Base-by-base conservation (phyloP, 306 rosid genomes). In the Adenanthera pavonina region DNA sequence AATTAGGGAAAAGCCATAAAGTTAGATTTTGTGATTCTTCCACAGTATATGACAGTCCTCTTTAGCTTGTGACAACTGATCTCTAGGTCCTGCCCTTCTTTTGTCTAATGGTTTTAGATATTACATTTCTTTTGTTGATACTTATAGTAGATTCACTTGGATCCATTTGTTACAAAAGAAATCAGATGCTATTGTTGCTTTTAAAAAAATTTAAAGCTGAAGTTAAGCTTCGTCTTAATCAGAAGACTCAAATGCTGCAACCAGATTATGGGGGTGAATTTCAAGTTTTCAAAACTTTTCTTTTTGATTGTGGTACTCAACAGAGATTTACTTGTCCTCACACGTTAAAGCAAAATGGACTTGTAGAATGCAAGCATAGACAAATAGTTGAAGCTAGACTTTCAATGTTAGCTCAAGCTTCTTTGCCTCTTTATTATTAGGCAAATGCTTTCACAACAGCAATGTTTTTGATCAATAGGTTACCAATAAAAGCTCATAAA, bases 401-500 rank as follows among this genome's bases (percentile, higher is more conserved):
- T 3, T 11, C 15, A 2, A 1, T 48, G 2, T 12, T 48, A 2
- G 53, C 53, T 2, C 0, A 48, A 2, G 53, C 53, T 1, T 48
- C 53, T 0, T 3, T 48, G 0, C 16, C 53, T 0, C 0, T 48
- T 3, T 48, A 8, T 2, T 48, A 48, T 48, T 53, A 2, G 59
- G 15, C 25, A 3, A 8, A 53, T 53, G 59, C 59, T 15, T 53
- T 53, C 5, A 1, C 6, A 2, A 0, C 20, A 2, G 59, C 59
- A 0, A 2, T 6, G 0, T 53, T 53, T 6, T 7, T 53, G 0
- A 0, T 53, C 3, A 53, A 53, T 6, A 53, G 59, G 5, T 17
- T 53, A 0, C 25, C 57, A 0, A 3, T 19, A 0, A 1, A 20
- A 16, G 8, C 25, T 5, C 2, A 4, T 0, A 2, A 0, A 4